These are phyloP conservation scores for Hibiscus mutabilis DNA, from an alignment of 345 rosid species.

Conservation along the genomic window DNA sequence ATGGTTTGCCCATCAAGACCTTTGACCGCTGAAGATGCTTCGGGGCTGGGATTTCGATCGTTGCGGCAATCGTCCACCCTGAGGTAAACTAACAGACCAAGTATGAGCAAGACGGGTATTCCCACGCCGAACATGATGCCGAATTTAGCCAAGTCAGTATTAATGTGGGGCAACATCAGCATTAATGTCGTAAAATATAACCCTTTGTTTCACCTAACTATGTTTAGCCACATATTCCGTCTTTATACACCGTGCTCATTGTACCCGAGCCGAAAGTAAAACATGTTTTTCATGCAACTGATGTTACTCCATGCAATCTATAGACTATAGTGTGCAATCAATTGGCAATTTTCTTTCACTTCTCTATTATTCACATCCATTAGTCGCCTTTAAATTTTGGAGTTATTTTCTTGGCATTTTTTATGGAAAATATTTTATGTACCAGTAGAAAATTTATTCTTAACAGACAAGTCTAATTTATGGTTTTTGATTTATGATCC, in stretches of 20 bases:
- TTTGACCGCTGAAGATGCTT: neutral
- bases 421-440: no score
- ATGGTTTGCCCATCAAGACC: conserved; percentile 6
- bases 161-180: no score
- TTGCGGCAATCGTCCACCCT: neutral
- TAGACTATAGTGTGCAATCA: neutral
- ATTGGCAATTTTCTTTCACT: neutral
- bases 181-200: no score
- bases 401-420: neutral
- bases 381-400: neutral
- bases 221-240: no score
- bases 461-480: no score
- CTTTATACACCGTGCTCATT: no score
- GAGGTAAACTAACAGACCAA: neutral
- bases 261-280: neutral
- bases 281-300: neutral
- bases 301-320: neutral
- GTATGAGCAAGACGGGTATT: neutral
- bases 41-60: neutral
- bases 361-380: neutral
- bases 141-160: no score
- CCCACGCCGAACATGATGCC: conserved; percentile 7
- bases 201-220: no score
- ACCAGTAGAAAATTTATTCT: no score
- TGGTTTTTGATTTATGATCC: no score